Base-by-base conservation (phyloP, 176 grass and related monocot species). In the Oryza longistaminata region DNA sequence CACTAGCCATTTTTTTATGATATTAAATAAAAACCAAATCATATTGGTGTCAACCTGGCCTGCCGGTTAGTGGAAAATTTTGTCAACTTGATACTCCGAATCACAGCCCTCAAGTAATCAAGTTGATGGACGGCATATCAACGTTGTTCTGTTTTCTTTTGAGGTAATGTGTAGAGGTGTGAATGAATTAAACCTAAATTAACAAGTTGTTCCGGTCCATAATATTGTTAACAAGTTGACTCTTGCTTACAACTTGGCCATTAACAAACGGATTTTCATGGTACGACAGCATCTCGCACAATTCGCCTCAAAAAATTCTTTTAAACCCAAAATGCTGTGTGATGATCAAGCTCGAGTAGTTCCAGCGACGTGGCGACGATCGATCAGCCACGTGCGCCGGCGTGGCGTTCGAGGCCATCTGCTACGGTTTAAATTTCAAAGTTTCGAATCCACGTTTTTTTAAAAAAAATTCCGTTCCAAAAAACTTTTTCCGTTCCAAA, bases 181-280 rank as follows among this genome's bases (percentile, higher is more conserved):
- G 58, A 62, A 62, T 10, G 52, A 62, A n/a, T 24, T n/a, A 62
- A 22, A 10, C 58, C 5, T 69, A 9, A 31, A 31, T 31, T 31
- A 31, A 31, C 29, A 31, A 31, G 29, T 31, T 31, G 29, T 31
- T 31, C 29, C 29, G 29, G 29, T 31, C 29, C 29, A 40, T 27
- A 76, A 12, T 76, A 76, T 44, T 40, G 39, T 69, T 52, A 53
- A 60, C 9, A 3, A 21, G 74, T 77, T 77, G 73, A 85, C 82
- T 31, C 73, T 77, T 85, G 46, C 64, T 29, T 29, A 44, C 73
- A 85, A 33, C 24, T 70, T 70, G 83, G 6, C 14, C 0, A 11
- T 52, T 60, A 61, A 29, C 34, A 77, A 77, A 25, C 5, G 37
- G 11, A 61, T 6, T 6, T 14, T 14, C 0, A 43, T n/a, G 17